Percentiles rank a stretch among this genome's conserved stretches.
Conservation (phyloP, 1,284 basidiomycete species). For the Golubevia pallescens region DNA sequence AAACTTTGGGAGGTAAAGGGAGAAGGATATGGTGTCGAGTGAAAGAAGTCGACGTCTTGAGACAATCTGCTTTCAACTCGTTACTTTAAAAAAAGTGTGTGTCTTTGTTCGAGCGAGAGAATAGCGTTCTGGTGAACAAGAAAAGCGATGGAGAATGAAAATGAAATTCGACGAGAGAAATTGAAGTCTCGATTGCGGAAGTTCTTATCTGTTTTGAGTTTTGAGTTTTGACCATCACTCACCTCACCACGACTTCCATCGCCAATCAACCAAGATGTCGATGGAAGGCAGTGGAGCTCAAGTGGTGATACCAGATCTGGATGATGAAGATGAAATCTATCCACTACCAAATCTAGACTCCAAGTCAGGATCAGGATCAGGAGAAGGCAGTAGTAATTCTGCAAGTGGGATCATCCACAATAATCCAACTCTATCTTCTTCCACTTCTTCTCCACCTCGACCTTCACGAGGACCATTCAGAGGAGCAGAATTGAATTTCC, state of each 20-base stretch:
- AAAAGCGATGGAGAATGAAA: too few relatives aligned
- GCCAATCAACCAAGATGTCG: background rate
- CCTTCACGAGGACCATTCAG: slow-evolving; percentile 23
- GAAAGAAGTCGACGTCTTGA: slow-evolving; percentile 1
- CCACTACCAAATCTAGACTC: slow-evolving; percentile 23
- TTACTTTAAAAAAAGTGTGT: too few relatives aligned
- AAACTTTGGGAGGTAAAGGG: slow-evolving; percentile 31
- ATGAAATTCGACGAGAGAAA: too few relatives aligned
- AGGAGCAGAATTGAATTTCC: slow-evolving; percentile 21
- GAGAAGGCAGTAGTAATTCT: slow-evolving; percentile 5
- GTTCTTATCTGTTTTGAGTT: too few relatives aligned
- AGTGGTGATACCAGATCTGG: slow-evolving; percentile 57
- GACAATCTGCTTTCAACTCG: too few relatives aligned
- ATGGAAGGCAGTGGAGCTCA: slow-evolving; percentile 15
- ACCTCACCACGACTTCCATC: too few relatives aligned
- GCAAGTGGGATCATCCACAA: too few relatives aligned
- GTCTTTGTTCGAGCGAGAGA: too few relatives aligned
- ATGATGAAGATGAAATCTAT: slow-evolving; percentile 40
- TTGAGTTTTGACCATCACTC: too few relatives aligned
- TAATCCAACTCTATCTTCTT: slow-evolving; percentile 2
- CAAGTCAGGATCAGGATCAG: slow-evolving; percentile 8
- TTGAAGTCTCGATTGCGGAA: too few relatives aligned
- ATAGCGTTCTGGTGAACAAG: too few relatives aligned
- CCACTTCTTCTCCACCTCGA: slow-evolving; percentile 18
- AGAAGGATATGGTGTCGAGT: slow-evolving; percentile 22